Conservation (phyloP, 1,139 yeast genomes). For the Meyerozyma carpophila region DNA sequence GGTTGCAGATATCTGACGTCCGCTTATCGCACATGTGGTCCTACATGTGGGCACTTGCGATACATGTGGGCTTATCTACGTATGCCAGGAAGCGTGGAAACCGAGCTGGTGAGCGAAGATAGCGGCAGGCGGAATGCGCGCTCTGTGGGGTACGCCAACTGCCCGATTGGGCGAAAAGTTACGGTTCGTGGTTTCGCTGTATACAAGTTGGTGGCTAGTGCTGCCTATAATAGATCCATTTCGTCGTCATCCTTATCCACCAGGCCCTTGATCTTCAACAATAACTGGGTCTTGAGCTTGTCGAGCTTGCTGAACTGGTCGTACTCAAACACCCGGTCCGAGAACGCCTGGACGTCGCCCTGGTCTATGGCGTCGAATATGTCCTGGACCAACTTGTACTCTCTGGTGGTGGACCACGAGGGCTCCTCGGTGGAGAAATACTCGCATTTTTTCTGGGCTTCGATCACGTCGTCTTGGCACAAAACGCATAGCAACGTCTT, state of each 20-base stretch:
- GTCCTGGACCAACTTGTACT: constrained; percentile 59
- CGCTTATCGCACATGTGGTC: too few species aligned
- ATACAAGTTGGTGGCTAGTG: background rate
- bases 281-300: constrained; percentile 83
- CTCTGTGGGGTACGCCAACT: background rate
- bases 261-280: constrained; percentile 73
- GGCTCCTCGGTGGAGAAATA: constrained; percentile 70
- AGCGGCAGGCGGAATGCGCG: background rate
- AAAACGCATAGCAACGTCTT: constrained; percentile 78
- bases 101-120: too few species aligned
- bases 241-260: constrained; percentile 74
- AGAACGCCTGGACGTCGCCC: constrained; percentile 74
- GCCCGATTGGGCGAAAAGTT: background rate
- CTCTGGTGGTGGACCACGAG: constrained; percentile 73
- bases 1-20: too few species aligned
- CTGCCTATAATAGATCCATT: constrained; percentile 19
- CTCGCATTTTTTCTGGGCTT: constrained; percentile 69
- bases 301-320: constrained; percentile 90
- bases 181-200: background rate
- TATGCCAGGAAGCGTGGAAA: too few species aligned
- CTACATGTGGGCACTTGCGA: too few species aligned
- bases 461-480: constrained; percentile 80
- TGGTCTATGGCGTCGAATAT: constrained; percentile 68
- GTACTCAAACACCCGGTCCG: constrained; percentile 72
- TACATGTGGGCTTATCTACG: too few species aligned